A percentile compares a stretch with the other conserved stretches of the same genome.
Conservation (phyloP, 345 rosid genomes). For the Noccaea bulbosa region DNA sequence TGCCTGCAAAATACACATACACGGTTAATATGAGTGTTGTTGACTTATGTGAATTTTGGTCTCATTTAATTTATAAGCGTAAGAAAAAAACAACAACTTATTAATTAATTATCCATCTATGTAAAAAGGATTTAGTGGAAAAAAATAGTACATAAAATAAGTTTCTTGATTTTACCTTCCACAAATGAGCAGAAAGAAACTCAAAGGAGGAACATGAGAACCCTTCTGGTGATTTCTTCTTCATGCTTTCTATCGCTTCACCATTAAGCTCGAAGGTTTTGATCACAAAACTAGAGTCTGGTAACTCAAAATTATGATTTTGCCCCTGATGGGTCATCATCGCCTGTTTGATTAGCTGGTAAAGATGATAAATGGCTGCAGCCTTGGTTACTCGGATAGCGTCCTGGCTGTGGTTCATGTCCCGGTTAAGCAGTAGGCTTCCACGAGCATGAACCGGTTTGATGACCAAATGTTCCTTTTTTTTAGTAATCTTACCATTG, state of each 20-base stretch:
- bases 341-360: constrained; percentile 60
- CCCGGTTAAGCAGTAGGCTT: constrained; percentile 36
- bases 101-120: neutral
- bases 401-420: constrained; percentile 18
- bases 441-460: constrained; percentile 65
- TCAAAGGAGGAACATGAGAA: constrained; percentile 63
- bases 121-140: neutral
- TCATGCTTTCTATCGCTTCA: constrained; percentile 53
- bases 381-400: constrained; percentile 40
- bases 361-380: constrained; percentile 67
- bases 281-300: constrained; percentile 42
- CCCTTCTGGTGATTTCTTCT: constrained; percentile 46
- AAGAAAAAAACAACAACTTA: neutral
- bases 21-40: neutral
- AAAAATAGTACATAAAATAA: neutral
- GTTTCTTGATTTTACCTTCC: constrained; percentile 53
- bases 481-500: constrained; percentile 7
- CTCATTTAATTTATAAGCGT: neutral
- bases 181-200: constrained; percentile 63
- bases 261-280: constrained; percentile 55
- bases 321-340: constrained; percentile 32
- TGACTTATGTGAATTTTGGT: neutral
- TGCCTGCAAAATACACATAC: constrained; percentile 44
- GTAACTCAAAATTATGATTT: constrained; percentile 17
- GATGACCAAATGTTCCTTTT: constrained; percentile 22